Evolutionary conservation across 495 filamentous ascomycete genomes (phyloP), one percentile per base, ranked within the genome.

Genomic region (Podospora comata): DNA sequence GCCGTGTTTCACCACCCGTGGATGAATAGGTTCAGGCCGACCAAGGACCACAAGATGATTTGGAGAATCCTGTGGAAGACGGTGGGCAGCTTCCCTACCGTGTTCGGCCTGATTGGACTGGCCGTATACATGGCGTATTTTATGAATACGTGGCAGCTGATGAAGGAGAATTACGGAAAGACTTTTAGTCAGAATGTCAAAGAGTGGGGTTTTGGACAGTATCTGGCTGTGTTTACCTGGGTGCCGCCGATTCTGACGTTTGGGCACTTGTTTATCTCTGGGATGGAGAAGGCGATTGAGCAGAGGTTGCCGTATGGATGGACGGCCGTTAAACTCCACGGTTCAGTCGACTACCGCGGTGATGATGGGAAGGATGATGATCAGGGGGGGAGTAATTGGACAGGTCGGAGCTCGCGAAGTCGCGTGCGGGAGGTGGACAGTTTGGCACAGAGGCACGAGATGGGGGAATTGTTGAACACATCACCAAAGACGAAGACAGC

Each of bases 201-300:
- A 59, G 66, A 18, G 15, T 73, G 71, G 71, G 71, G 71, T 1
- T 73, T 73, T 59, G 71, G 71, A 6, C 71, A 73, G 68, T 73
- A 73, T 18, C 56, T 73, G 54, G 71, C 71, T 20, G 30, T 73
- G 23, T 67, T 67, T 28, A 73, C 71, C 7, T 73, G 71, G 71
- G 23, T 66, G 23, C 68, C 71, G n/a, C 71, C 71, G 13, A 34
- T 70, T 0, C n/a, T 73, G 68, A 66, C 58, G 5, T 70, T 70
- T 64, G 20, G 48, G n/a, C 68, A 70, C 27, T 16, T 69, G 26
- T 69, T 62, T 28, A 56, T 65, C 19, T 58, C 60, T 4, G 56
- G 62, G 6, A 60, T 69, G 62, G 60, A 69, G 27, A 44, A 19
- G 4, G 39, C 64, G n/a, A 39, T 69, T 28, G 62, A 69, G 56